Evolutionary conservation across 176 grass and related monocot species (phyloP), one percentile per base, ranked within the genome.

Genomic region (Eragrostis curvula): DNA sequence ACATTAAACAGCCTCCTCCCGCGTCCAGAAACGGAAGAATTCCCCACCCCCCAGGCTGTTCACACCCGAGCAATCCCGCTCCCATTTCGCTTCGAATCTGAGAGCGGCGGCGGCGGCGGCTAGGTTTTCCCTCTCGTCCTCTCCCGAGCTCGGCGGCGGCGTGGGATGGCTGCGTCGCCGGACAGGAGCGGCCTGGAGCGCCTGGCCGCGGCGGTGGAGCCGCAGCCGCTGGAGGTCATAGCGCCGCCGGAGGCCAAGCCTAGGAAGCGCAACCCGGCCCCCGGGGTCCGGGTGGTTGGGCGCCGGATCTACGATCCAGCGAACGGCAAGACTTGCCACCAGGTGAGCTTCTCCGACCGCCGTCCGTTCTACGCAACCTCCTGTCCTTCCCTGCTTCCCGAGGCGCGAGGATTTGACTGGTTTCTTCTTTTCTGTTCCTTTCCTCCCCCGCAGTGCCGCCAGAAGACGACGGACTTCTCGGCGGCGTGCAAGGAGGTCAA

Each of bases 321-420:
- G 85, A 85, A 95, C 20, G 86, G 93, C 67, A 96, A 93, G 80
- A 88, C 93, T 57, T 99, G 96, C 87, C 93, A 99, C 84, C 96
- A 99, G 89, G 96, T 96, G 30, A 49, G 72, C 57, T 42, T 16
- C 41, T 25, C 12, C 8, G 36, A 11, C 12, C 27, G 23, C 25
- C 25, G 18, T 11, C 49, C 56, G 21, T 4, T n/a, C n/a, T n/a
- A n/a, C n/a, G n/a, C n/a, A n/a, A n/a, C 25, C 29, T 30, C 17
- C 52, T 43, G n/a, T 6, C 21, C 25, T 45, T 40, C n/a, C 32
- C 76, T 10, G 21, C n/a, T 83, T 50, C 24, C 21, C 7, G 8
- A 42, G 62, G 45, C 29, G 43, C 53, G 16, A 43, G 66, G 53
- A 71, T 80, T 68, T 64, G 29, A 36, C 56, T 73, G 5, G n/a